Conservation (phyloP, 2,329 filamentous ascomycete genomes). For the Chrysoporthe deuterocubensis region DNA sequence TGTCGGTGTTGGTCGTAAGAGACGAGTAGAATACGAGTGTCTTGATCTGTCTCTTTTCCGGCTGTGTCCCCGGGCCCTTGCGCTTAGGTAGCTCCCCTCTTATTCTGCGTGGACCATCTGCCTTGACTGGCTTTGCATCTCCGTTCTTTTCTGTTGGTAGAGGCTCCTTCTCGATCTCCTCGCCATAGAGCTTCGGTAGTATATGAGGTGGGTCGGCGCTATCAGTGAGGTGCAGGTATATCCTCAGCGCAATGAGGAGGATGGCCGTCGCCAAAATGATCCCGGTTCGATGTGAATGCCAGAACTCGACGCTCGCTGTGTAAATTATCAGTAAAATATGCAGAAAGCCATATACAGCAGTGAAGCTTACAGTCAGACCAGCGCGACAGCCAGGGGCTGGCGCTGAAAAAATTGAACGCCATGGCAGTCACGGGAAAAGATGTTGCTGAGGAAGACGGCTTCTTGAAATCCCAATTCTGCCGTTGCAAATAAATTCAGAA, state of each 20-base stretch:
- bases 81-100: conserved; percentile 46
- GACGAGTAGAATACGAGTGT: conserved; percentile 88
- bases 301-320: conserved; percentile 42
- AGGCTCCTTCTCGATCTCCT: conserved; percentile 19
- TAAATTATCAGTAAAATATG: background rate
- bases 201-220: conserved; percentile 41
- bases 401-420: conserved; percentile 17
- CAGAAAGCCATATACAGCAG: background rate
- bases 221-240: conserved; percentile 47
- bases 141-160: conserved; percentile 27
- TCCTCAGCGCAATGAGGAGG: conserved; percentile 44
- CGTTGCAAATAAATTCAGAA: conserved; percentile 16
- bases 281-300: conserved; percentile 52
- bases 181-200: conserved; percentile 42
- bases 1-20: conserved; percentile 81
- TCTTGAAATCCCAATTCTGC: background rate
- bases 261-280: conserved; percentile 47
- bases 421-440: conserved; percentile 8
- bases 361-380: conserved; percentile 20
- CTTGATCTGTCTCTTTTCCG: conserved; percentile 56
- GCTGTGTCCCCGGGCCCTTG: conserved; percentile 38
- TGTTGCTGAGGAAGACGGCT: background rate
- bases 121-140: conserved; percentile 38
- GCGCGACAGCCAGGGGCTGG: conserved; percentile 23
- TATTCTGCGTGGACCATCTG: conserved; percentile 51